A percentile compares a stretch with the other conserved stretches of the same genome.
These are phyloP conservation scores for Imleria badia DNA, from an alignment of 768 basidiomycete species.

Conservation along the genomic window DNA sequence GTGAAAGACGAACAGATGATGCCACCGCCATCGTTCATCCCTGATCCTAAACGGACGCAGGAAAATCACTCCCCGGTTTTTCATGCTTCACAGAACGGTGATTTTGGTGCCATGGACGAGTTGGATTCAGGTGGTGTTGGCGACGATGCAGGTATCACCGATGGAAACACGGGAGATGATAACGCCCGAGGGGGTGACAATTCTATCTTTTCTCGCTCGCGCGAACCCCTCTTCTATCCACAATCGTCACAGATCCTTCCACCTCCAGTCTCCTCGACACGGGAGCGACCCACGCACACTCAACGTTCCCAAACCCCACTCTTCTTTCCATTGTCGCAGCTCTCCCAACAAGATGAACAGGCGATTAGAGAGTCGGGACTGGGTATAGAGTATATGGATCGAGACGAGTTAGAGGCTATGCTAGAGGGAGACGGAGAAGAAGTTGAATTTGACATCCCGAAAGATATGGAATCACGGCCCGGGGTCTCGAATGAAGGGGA, in stretches of 20 bases:
- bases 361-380: constrained; percentile 60
- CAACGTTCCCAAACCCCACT: constrained; percentile 22
- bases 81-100: constrained; percentile 14
- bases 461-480: neutral
- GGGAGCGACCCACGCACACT: constrained; percentile 3
- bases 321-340: constrained; percentile 58
- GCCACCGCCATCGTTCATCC: constrained; percentile 37
- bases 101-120: constrained; percentile 16
- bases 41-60: constrained; percentile 15
- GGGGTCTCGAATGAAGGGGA: neutral
- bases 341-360: constrained; percentile 54
- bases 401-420: constrained; percentile 54
- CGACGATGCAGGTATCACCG: neutral
- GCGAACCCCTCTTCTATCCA: constrained; percentile 26
- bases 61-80: constrained; percentile 11
- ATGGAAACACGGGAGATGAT: neutral
- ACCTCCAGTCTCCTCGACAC: neutral
- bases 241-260: constrained; percentile 21
- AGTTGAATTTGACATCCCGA: constrained; percentile 25
- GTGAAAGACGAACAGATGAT: constrained; percentile 33
- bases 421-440: constrained; percentile 36
- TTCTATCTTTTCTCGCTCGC: neutral
- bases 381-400: constrained; percentile 65
- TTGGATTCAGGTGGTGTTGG: neutral
- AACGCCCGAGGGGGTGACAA: constrained; percentile 4